A percentile compares a stretch with the other conserved stretches of the same genome.
phyloP scores from a whole-genome alignment of 2,329 filamentous ascomycete genomes.

The Alternaria viburni region DNA sequence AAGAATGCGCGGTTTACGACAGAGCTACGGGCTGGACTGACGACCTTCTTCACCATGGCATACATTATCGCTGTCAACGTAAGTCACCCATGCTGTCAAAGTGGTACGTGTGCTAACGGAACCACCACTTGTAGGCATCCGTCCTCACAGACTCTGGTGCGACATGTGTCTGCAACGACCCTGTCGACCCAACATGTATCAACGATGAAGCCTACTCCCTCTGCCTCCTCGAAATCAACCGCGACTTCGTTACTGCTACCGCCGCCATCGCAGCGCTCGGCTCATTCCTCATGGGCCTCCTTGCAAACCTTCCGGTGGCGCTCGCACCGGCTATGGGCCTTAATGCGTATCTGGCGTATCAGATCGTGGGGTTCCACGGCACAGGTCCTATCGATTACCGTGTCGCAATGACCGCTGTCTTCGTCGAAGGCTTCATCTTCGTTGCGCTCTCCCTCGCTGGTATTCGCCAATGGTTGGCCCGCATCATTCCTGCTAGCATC shows the following conservation, averaged over 20 bases:
- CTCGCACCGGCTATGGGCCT: slow-evolving; percentile 79
- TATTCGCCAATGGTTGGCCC: slow-evolving; percentile 71
- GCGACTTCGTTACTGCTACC: slow-evolving; percentile 83
- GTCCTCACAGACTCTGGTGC: slow-evolving; percentile 76
- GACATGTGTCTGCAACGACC: slow-evolving; percentile 73
- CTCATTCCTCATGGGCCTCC: slow-evolving; percentile 80
- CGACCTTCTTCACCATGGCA: slow-evolving; percentile 64
- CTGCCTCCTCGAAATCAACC: slow-evolving; percentile 69
- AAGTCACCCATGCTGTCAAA: slow-evolving; percentile 6
- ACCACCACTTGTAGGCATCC: slow-evolving; percentile 43
- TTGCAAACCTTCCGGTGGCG: slow-evolving; percentile 79
- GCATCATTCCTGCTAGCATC: slow-evolving; percentile 75
- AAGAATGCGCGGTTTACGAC: slow-evolving; percentile 81
- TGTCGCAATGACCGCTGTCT: slow-evolving; percentile 82
- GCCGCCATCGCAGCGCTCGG: slow-evolving; percentile 82
- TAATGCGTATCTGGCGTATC: slow-evolving; percentile 89
- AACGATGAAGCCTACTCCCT: slow-evolving; percentile 65
- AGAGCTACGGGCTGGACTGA: slow-evolving; percentile 80
- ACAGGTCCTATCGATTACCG: slow-evolving; percentile 70
- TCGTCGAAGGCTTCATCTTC: slow-evolving; percentile 88
- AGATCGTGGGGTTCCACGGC: slow-evolving; percentile 78
- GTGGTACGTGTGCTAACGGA: not conserved
- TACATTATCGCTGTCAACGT: slow-evolving; percentile 70
- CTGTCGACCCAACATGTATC: slow-evolving; percentile 58
- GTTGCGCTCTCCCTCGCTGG: slow-evolving; percentile 75